Base-by-base conservation (phyloP, 176 grass and related monocot genomes). In the Bonia amplexicaulis region DNA sequence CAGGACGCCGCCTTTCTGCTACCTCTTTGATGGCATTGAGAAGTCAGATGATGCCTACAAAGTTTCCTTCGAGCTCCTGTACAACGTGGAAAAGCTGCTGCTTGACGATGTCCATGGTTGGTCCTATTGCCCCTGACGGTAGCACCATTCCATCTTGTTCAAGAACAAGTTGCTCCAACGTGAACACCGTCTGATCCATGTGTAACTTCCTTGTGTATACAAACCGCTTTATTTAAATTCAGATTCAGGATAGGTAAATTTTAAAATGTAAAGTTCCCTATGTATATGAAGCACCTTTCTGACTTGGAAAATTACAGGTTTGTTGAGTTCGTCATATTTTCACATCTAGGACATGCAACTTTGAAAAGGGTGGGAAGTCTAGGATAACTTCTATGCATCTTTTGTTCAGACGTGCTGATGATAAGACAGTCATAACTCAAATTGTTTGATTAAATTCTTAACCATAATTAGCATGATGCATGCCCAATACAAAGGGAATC, bases 1-100 rank as follows among this genome's bases (percentile, higher is more conserved):
- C 46, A 91, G 83, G 73, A 91, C 89, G 55, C 84, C 84, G 9
- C 96, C 96, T 91, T 99, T 91, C 14, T 59, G 93, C 69, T 89
- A 91, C 79, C 60, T 96, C 40, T 99, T 96, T 81, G 93, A 99
- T 82, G 96, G 93, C 23, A 84, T 96, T 48, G 91, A 91, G 62
- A 96, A 92, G 85, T 84, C 86, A 2, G 88, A 99, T 74, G 93
- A 86, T 2, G 66, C 66, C 61, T 96, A 96, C 47, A 81, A 88
- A 54, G 72, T 89, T 86, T 96, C 93, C 93, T 99, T 53, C 84
- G 84, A 82, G 91, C 96, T 59, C 93, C 96, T 71, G 87, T 98
- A 35, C 73, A 63, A 13, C 88, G 89, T 73, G 72, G 74, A 46
- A 87, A 64, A 86, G 69, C 74, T 84, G 47, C 27, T 85, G 76